phyloP scores from a whole-genome alignment of 768 basidiomycete species.

The Boletus speciosus region DNA sequence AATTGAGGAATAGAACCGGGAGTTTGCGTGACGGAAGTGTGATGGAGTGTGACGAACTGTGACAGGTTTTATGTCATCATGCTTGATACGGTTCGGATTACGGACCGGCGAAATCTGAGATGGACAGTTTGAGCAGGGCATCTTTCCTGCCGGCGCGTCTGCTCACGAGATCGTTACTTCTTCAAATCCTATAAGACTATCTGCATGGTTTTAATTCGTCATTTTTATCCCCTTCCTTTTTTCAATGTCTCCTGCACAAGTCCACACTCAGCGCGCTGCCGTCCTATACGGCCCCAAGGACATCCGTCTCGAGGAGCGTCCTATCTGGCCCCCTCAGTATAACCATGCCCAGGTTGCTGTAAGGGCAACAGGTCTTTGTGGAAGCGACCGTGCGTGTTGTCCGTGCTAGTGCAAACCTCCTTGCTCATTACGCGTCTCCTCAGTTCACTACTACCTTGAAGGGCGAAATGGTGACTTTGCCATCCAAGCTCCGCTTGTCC shows the following conservation, averaged over 20 bases:
- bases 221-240: conserved; percentile 20
- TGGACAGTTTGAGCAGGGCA: conserved; percentile 22
- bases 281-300: conserved; percentile 84
- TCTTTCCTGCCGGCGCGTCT: conserved; percentile 27
- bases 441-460: conserved; percentile 89
- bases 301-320: conserved; percentile 74
- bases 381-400: conserved; percentile 63
- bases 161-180: conserved; percentile 35
- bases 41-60: conserved; percentile 18
- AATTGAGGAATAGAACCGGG: conserved; percentile 25
- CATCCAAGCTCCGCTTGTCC: conserved; percentile 78
- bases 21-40: conserved; percentile 21
- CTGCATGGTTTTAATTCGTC: conserved; percentile 22
- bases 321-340: conserved; percentile 64
- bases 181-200: conserved; percentile 34
- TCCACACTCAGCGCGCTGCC: conserved; percentile 61
- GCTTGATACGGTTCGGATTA: conserved; percentile 23
- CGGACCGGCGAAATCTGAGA: conserved; percentile 31
- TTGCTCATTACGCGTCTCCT: conserved; percentile 1
- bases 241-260: conserved; percentile 44
- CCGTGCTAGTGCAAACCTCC: background rate
- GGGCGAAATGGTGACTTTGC: conserved; percentile 93
- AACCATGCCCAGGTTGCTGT: conserved; percentile 80
- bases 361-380: conserved; percentile 85
- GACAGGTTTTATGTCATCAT: conserved; percentile 30